Base-by-base conservation (phyloP, 805 yeast species). In the Blastobotrys chiropterorum region DNA sequence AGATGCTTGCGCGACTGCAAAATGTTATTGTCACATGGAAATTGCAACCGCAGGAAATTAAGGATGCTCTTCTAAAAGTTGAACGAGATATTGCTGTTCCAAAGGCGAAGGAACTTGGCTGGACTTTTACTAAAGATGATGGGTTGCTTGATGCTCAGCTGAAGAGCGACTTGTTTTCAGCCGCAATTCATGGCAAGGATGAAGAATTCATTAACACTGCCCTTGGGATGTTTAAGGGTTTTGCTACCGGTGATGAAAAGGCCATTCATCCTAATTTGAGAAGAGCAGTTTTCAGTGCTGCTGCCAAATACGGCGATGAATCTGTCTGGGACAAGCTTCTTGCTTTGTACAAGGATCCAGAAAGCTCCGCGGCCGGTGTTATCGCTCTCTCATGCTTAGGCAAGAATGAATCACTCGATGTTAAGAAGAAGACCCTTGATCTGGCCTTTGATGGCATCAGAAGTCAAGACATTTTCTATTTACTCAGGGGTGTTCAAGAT, bases 231-330 rank as follows among this genome's bases (percentile, higher is more conserved):
- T 86, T 85, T 66, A 72, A 69, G 5, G 71, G 73, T 42, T 85
- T 72, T 62, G 70, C 76, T 47, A 70, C 72, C 11, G 94, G 94
- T 56, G 86, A 85, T 64, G 75, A 76, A 58, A 69, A 74, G 30
- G 87, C 88, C 34, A 75, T 89, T 57, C 81, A 87, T 67, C 87
- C 95, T 53, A 82, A 86, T 71, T 69, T 88, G 59, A 80, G 86
- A 68, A 78, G 76, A 3, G 63, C 84, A 14, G 81, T 88, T 16
- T 88, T 85, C 70, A 69, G 67, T 50, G 70, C 81, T n/a, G 87
- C 78, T 54, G 87, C 90, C 48, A 76, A 76, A 65, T 64, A 67
- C 47, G 95, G 95, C 59, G 81, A 80, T 53, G 72, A 63, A 26
- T 72, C 76, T 48, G 81, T 81, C 53, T 88, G 81, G 69, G 84